Base-by-base conservation (phyloP, 495 filamentous ascomycete species). In the Sphaerosporella brunnea region DNA sequence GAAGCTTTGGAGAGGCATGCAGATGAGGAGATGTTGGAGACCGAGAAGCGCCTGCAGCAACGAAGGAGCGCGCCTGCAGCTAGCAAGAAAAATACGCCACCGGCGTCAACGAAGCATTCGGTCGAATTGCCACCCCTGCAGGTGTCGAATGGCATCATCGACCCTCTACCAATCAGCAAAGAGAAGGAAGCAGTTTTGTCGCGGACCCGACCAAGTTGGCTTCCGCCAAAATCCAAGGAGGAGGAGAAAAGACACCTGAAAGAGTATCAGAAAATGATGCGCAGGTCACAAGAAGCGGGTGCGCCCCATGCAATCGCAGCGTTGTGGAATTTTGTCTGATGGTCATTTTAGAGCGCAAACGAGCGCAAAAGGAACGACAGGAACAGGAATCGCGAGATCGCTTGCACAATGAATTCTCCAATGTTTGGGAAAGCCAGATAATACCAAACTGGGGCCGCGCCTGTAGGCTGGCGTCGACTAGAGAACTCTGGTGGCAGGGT, bases 261-360 rank as follows among this genome's bases (percentile, higher is more conserved):
- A 58, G 82, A 96, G 62, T 97, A 93, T 56, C 80, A 93, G 61
- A 74, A 70, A 56, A 96, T 97, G 82, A 92, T 94, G 82, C 76
- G 76, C 0, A 71, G 73, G 45, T 80, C 83, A 39, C 65, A 74
- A 25, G 84, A 93, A 64, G 73, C 79, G 36, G 73, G 75, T 77
- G 63, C 38, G 69, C 66, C n/a, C n/a, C 37, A 35, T 20, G 23
- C n/a, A 24, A 16, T 47, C 36, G 7, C 18, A 35, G 45, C 36
- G 21, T 36, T 45, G 36, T 49, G 36, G 23, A 32, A 25, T 48
- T 25, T 8, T 23, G 28, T 48, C 48, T 53, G 40, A 58, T 48
- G 15, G 30, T 34, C 18, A 13, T 23, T 28, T n/a, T n/a, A 61
- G 72, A 77, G 20, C 67, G 69, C 37, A 73, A 69, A 36, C 66